A percentile compares a stretch with the other conserved stretches of the same genome.
Conservation (phyloP, 176 grass and related monocot species). For the Musa schizocarpa region DNA sequence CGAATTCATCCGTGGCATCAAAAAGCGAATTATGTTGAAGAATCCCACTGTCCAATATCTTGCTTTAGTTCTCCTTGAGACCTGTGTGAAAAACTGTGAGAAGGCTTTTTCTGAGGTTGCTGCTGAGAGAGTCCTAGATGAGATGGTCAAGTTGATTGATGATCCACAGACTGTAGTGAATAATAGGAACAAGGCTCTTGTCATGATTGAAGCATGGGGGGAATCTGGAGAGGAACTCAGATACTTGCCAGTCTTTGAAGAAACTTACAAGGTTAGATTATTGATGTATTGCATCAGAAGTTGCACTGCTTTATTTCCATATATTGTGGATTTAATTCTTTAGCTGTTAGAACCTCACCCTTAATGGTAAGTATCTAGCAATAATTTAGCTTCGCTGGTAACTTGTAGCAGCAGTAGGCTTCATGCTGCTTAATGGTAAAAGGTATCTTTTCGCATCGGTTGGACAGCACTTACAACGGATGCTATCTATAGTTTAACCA, state of each 20-base stretch:
- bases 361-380: not conserved
- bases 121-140: constrained; percentile 75
- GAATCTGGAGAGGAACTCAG: constrained; percentile 77
- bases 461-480: no score
- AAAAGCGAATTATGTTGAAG: constrained; percentile 88
- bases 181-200: constrained; percentile 68
- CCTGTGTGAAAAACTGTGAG: constrained; percentile 88
- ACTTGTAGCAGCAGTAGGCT: no score
- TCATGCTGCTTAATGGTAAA: no score
- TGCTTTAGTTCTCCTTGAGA: constrained; percentile 73
- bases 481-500: no score
- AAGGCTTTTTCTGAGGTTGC: constrained; percentile 89
- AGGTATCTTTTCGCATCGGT: no score
- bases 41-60: constrained; percentile 70
- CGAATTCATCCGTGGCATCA: constrained; percentile 71
- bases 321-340: not conserved
- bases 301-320: constrained; percentile 5
- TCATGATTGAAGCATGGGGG: constrained; percentile 77
- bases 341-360: not conserved
- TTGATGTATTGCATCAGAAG: not conserved
- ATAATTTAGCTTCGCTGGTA: no score
- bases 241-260: constrained; percentile 82
- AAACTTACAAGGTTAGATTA: constrained; percentile 79
- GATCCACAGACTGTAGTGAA: constrained; percentile 85
- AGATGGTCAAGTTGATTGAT: constrained; percentile 90